phyloP scores from a whole-genome alignment of 192 early-diverging fungal species.

The Coemansia interrupta region DNA sequence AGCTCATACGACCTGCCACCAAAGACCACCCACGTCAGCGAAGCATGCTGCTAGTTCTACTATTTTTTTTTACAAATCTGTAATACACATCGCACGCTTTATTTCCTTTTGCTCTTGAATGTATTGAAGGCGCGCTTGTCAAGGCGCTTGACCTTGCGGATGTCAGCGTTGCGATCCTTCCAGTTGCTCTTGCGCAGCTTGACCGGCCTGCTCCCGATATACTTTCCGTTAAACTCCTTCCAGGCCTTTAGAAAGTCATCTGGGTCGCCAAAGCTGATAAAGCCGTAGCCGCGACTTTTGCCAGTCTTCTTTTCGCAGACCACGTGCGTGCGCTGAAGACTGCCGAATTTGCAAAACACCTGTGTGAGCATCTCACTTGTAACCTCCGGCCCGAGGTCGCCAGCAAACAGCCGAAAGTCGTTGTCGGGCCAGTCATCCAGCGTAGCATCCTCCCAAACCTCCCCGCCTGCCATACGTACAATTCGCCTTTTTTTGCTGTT shows the following conservation, averaged over 20 bases:
- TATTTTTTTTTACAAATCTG: slow-evolving; percentile 1
- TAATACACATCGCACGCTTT: background rate
- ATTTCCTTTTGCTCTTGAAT: slow-evolving; percentile 29
- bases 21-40: slow-evolving; percentile 31
- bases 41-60: slow-evolving; percentile 36
- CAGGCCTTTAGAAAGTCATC: slow-evolving; percentile 90
- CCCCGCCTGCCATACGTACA: slow-evolving; percentile 81
- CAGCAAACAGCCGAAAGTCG: slow-evolving; percentile 91
- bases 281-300: slow-evolving; percentile 92
- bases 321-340: slow-evolving; percentile 76
- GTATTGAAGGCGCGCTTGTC: slow-evolving; percentile 42
- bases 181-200: slow-evolving; percentile 90
- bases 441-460: slow-evolving; percentile 89
- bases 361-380: slow-evolving; percentile 76
- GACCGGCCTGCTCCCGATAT: slow-evolving; percentile 91
- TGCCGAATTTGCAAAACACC: slow-evolving; percentile 82
- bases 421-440: slow-evolving; percentile 84
- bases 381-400: slow-evolving; percentile 92
- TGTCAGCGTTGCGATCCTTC: slow-evolving; percentile 84
- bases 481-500: slow-evolving; percentile 64
- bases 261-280: slow-evolving; percentile 86
- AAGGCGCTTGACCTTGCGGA: slow-evolving; percentile 48
- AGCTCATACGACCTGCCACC: slow-evolving; percentile 9
- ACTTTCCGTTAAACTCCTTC: slow-evolving; percentile 97
- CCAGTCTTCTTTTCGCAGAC: slow-evolving; percentile 78